Conservation (phyloP, 208 protist genomes). For the Jaenimonas drosophilae region DNA sequence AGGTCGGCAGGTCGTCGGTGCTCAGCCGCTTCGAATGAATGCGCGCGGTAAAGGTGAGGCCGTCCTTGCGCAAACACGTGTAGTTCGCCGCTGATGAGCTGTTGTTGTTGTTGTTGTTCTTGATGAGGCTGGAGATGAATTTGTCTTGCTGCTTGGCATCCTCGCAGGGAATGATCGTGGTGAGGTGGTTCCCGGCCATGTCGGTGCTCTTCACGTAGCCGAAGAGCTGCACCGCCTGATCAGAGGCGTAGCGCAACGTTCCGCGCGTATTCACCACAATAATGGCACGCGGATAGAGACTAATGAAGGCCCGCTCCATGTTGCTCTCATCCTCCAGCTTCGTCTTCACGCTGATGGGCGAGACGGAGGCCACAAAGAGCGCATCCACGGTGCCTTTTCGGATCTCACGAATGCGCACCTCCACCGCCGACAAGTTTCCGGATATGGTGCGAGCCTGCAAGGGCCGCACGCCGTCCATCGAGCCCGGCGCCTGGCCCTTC, state of each 20-base stretch:
- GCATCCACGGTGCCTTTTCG: conserved; percentile 3
- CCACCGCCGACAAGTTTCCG: conserved; percentile 1
- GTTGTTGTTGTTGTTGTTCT: background rate
- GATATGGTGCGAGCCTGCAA: background rate
- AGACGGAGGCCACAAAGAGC: conserved; percentile 1
- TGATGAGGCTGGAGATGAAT: background rate
- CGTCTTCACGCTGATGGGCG: conserved; percentile 4
- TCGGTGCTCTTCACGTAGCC: conserved; percentile 8
- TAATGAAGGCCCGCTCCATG: background rate
- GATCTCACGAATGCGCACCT: conserved; percentile 6
- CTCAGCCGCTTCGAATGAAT: conserved; percentile 1
- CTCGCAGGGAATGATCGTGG: conserved; percentile 17
- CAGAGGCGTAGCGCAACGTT: conserved; percentile 5
- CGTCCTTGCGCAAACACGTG: background rate
- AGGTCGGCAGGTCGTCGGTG: background rate
- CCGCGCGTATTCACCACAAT: conserved; percentile 12
- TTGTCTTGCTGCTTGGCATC: background rate
- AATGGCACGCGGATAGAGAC: conserved; percentile 8
- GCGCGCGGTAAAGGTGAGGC: background rate
- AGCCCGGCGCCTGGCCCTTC: conserved; percentile 1
- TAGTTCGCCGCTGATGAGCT: conserved; percentile 2
- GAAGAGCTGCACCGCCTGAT: conserved; percentile 11
- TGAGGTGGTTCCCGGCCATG: conserved; percentile 17
- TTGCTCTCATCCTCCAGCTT: conserved; percentile 5
- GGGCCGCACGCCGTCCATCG: background rate